Base-by-base conservation (phyloP, 2,329 filamentous ascomycete genomes). In the Nemania serpens region DNA sequence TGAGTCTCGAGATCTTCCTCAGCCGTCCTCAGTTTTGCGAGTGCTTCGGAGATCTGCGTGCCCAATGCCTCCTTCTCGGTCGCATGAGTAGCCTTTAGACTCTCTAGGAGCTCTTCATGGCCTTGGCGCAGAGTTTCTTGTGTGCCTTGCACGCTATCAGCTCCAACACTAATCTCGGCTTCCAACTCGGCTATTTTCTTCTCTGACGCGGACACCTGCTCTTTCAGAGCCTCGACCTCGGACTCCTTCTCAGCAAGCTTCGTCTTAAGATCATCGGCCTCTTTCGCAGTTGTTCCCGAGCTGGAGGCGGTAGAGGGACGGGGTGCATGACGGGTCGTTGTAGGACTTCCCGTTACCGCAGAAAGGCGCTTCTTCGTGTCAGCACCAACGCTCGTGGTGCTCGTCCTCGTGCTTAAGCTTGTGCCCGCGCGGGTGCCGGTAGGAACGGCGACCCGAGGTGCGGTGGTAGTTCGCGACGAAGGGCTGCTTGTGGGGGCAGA, bases 301-400 rank as follows among this genome's bases (percentile, higher is more conserved):
- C 71, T 71, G 15, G 77, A 73, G 11, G 71, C 71, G n/a, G 72
- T 71, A 42, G 76, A 81, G 5, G 78, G 70, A 25, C 80, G 78
- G n/a, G 78, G 58, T 75, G 3, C 76, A 63, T 3, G 78, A 70
- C 36, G 77, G 17, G 76, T 69, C 11, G 75, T 55, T 13, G 79
- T 67, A 3, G 80, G 70, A 1, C 74, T 29, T 29, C 25, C 71
- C 29, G 80, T 76, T 20, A 79, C 77, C 1, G 79, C 79, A 10
- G 86, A 87, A 17, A 88, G 74, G 33, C 85, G 79, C 76, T 87
- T 88, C 70, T 81, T 84, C 17, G 81, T 78, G 45, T 84, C 80
- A 39, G 81, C 76, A 2, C 80, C 77, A 6, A 77, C 62, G 25
- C 78, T 71, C 10, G 77, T 68, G 20, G 71, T 66, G 9, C 72